Base-by-base conservation (phyloP, 2,329 filamentous ascomycete species). In the Gnomoniopsis smithogilvyi region DNA sequence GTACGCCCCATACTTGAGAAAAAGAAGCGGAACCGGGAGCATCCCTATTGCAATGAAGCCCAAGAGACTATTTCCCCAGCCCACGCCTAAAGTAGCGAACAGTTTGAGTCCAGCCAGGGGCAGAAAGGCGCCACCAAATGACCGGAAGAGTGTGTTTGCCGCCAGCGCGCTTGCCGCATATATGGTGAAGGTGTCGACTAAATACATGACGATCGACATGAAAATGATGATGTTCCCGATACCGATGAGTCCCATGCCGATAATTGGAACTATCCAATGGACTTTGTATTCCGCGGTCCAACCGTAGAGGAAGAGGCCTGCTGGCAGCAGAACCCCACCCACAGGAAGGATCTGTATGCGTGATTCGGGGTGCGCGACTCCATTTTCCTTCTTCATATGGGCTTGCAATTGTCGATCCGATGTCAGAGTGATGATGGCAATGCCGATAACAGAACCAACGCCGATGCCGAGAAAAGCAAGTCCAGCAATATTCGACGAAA, bases 391-490 rank as follows among this genome's bases (percentile, higher is more conserved):
- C 51, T 77, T 68, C 19, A 80, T 76, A 56, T 83, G 80, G 10
- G 80, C 81, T 21, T 45, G 46, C 47, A 58, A 21, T 10, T 34
- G 22, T 19, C 55, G 48, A 30, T 58, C 49, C 12, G 55, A 58
- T 21, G 41, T 19, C 3, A 26, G 81, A 87, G 63, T 78, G 74
- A 51, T 77, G 72, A 63, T 86, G 79, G 24, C 82, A 81, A 8
- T 82, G 86, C 64, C 84, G 79, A 69, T 79, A 73, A 59, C 84
- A 80, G 56, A 86, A 68, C 62, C 75, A 76, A 58, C 74, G 72
- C n/a, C 84, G 84, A 66, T 85, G 86, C 41, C 74, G 71, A 59
- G 82, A 78, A 47, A 87, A 72, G 49, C 87, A 70, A 30, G 84
- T 56, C 54, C 64, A 66, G 59, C 63, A 80, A 64, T 87, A 26